These are phyloP conservation scores for Sclerotinia glacialis DNA, from an alignment of 2,329 filamentous ascomycete species.

Conservation along the genomic window DNA sequence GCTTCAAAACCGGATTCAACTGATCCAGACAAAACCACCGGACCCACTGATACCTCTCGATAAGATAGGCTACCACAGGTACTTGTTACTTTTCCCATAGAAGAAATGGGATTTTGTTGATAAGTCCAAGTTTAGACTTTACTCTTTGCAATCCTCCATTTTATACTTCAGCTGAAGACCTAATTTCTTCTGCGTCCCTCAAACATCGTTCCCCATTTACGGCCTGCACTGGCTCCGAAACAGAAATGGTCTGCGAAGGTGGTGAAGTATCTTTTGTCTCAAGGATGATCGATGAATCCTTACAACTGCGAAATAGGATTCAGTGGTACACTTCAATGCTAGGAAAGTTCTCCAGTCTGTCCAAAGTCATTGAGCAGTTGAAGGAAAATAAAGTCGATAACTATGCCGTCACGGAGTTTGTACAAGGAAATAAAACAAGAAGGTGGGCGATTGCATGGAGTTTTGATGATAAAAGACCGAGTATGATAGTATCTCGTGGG, in stretches of 20 bases:
- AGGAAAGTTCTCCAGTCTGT: constrained; percentile 71
- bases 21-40: constrained; percentile 54
- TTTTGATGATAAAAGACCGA: constrained; percentile 65
- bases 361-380: constrained; percentile 59
- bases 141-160: constrained; percentile 95
- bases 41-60: constrained; percentile 60
- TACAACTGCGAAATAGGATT: constrained; percentile 57
- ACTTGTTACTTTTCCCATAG: not conserved
- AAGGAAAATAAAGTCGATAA: constrained; percentile 63
- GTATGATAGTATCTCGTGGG: constrained; percentile 43
- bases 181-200: constrained; percentile 59
- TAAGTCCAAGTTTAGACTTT: constrained; percentile 62
- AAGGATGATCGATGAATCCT: constrained; percentile 68
- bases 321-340: constrained; percentile 93
- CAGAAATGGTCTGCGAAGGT: constrained; percentile 82
- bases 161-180: constrained; percentile 71
- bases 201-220: constrained; percentile 70
- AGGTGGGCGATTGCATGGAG: constrained; percentile 91
- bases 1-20: constrained; percentile 60
- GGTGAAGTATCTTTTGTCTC: constrained; percentile 75
- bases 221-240: constrained; percentile 70
- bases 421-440: constrained; percentile 74
- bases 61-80: constrained; percentile 45
- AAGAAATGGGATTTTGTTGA: constrained; percentile 21
- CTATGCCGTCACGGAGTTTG: constrained; percentile 76